Evolutionary conservation across 352 stramenopile genomes (phyloP), one percentile per base, ranked within the genome.

Genomic region (Phytophthora europaea): DNA sequence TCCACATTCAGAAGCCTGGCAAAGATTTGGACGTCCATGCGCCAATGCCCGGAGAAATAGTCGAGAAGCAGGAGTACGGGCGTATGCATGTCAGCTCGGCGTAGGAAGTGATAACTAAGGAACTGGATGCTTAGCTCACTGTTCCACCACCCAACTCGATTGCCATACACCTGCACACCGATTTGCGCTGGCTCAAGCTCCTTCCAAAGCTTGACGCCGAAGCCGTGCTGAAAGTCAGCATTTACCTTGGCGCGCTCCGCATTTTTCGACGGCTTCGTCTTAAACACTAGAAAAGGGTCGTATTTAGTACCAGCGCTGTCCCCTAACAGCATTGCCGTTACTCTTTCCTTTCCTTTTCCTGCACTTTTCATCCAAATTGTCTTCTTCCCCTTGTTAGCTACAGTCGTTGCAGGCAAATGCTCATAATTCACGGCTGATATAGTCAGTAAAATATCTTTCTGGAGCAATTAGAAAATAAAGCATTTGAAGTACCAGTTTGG

Each of bases 251-350:
- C 61, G 10, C 34, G 38, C 9, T 65, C 12, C 3, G 15, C 8
- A 8, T 65, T 53, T 13, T 2, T 55, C n/a, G 50, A 70, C 34
- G 31, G 15, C 12, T 50, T 56, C 13, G 57, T 67, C 36, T 82
- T 80, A 7, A 84, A 56, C 1, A 80, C 55, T 6, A 82, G 9
- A 61, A 71, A 73, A 0, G 66, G 61, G 6, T 62, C 23, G 40
- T 76, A 82, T 51, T 80, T 82, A n/a, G 50, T 63, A 1, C 71
- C 59, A 6, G 48, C 45, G 20, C 55, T 77, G 34, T 71, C 62
- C 18, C 55, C 71, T 16, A 76, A 40, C 15, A 82, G 47, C 75
- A 75, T 84, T 8, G 28, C 40, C 8, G 67, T 78, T 0, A 70
- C 26, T 1, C 65, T 43, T 20, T 81, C 71, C 13, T 84, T 80